A percentile compares a stretch with the other conserved stretches of the same genome.
phyloP scores from a whole-genome alignment of 306 rosid species.

The Trifolium repens region DNA sequence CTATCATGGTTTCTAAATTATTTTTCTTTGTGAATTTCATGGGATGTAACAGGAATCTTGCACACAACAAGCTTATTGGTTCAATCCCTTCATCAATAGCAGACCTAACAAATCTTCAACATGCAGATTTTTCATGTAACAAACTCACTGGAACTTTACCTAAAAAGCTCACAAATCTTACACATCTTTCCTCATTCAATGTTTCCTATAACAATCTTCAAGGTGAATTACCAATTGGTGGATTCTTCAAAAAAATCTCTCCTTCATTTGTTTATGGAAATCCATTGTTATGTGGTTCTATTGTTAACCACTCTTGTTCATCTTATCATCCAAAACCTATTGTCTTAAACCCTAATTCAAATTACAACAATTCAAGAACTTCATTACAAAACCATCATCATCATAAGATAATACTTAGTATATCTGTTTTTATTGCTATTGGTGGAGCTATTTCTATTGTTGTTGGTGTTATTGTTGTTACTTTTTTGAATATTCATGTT shows the following conservation, averaged over 20 bases:
- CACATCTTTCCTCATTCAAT: constrained; percentile 70
- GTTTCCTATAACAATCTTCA: constrained; percentile 79
- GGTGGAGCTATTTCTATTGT: constrained; percentile 83
- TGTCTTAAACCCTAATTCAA: constrained; percentile 93
- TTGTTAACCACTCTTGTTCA: constrained; percentile 73
- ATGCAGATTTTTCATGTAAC: constrained; percentile 82
- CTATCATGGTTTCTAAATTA: background rate
- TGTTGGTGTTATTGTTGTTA: constrained; percentile 74
- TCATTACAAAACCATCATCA: constrained; percentile 59
- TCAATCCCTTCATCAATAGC: constrained; percentile 76
- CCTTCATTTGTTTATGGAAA: constrained; percentile 71
- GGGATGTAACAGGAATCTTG: constrained; percentile 67
- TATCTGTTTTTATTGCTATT: constrained; percentile 88
- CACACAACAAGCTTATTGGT: constrained; percentile 83
- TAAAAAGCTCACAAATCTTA: constrained; percentile 81
- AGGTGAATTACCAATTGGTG: constrained; percentile 94
- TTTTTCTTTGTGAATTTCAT: constrained; percentile 33
- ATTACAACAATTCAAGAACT: constrained; percentile 50
- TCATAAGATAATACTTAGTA: constrained; percentile 74
- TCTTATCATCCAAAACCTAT: constrained; percentile 90
- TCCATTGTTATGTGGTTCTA: constrained; percentile 85
- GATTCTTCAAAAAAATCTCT: constrained; percentile 83
- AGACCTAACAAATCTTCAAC: constrained; percentile 74
- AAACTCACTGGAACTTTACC: constrained; percentile 84
- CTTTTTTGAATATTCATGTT: constrained; percentile 72